Percentiles rank a stretch among this genome's conserved stretches.
phyloP scores from a whole-genome alignment of 2,329 filamentous ascomycete genomes.

The Eutypella sp. region DNA sequence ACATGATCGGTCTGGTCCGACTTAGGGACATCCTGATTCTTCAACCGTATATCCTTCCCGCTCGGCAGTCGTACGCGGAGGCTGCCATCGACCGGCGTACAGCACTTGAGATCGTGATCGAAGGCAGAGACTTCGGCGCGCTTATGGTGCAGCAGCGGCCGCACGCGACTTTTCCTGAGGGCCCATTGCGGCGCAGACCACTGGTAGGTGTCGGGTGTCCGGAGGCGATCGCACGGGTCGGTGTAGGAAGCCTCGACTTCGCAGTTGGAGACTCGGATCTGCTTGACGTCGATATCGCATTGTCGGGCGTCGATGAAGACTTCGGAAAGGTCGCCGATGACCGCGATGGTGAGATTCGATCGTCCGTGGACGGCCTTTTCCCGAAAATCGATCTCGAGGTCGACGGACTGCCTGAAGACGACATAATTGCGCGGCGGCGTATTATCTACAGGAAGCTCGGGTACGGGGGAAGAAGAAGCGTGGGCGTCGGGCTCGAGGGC shows the following conservation, averaged over 20 bases:
- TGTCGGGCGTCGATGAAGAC: slow-evolving; percentile 59
- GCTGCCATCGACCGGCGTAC: slow-evolving; percentile 51
- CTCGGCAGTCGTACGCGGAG: slow-evolving; percentile 37
- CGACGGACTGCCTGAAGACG: slow-evolving; percentile 79
- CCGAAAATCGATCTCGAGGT: slow-evolving; percentile 83
- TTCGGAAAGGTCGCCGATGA: slow-evolving; percentile 50
- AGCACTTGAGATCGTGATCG: slow-evolving; percentile 50
- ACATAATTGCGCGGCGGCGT: slow-evolving; percentile 35
- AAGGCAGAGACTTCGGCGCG: slow-evolving; percentile 50
- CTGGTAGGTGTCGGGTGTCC: slow-evolving; percentile 55
- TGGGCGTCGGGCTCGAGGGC: slow-evolving; percentile 15
- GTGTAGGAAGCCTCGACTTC: slow-evolving; percentile 41
- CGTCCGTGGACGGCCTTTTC: slow-evolving; percentile 69
- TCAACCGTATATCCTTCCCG: slow-evolving; percentile 26
- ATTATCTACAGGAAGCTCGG: slow-evolving; percentile 26
- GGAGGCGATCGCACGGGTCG: slow-evolving; percentile 65
- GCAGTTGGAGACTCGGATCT: slow-evolving; percentile 48
- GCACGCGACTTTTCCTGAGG: slow-evolving; percentile 63
- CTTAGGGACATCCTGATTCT: slow-evolving; percentile 26
- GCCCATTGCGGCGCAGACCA: slow-evolving; percentile 71
- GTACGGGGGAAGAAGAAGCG: slow-evolving; percentile 18
- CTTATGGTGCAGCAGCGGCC: slow-evolving; percentile 45
- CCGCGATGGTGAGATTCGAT: slow-evolving; percentile 74
- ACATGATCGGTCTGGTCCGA: slow-evolving; percentile 35
- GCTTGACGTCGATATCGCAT: slow-evolving; percentile 50